A percentile compares a stretch with the other conserved stretches of the same genome.
Evolutionary conservation across 208 protist genomes (phyloP).

Genomic region (Leishmania gerbilli): DNA sequence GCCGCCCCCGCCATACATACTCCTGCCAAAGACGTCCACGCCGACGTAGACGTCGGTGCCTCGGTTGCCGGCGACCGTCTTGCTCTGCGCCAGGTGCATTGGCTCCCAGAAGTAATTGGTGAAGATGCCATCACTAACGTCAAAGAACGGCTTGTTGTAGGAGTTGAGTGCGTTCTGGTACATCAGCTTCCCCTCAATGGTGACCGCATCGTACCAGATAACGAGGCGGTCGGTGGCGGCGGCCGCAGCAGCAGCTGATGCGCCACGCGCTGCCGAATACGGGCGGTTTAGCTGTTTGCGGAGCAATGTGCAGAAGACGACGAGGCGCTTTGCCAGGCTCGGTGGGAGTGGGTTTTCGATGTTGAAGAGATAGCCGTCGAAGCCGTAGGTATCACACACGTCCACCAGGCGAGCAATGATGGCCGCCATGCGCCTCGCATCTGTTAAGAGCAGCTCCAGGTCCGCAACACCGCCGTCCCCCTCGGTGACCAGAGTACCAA

Average conservation of each 20-base stretch:
- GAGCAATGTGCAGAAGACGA: conserved; percentile 63
- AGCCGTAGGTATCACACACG: conserved; percentile 70
- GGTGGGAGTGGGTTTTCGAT: conserved; percentile 65
- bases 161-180: conserved; percentile 85
- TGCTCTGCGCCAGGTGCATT: conserved; percentile 34
- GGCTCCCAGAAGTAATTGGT: conserved; percentile 91
- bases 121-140: conserved; percentile 83
- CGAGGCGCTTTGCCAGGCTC: conserved; percentile 46
- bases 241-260: not conserved
- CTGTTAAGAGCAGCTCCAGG: conserved; percentile 35
- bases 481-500: conserved; percentile 91
- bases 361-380: conserved; percentile 94
- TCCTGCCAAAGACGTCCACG: conserved; percentile 87
- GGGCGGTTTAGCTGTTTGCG: conserved; percentile 33
- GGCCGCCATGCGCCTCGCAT: conserved; percentile 39
- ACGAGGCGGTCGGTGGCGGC: conserved; percentile 31
- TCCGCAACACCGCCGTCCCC: conserved; percentile 42
- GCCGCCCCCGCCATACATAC: conserved; percentile 73
- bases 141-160: conserved; percentile 86
- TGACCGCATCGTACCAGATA: conserved; percentile 93
- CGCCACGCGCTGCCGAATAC: not conserved
- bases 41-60: conserved; percentile 74
- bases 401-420: conserved; percentile 58
- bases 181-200: conserved; percentile 42
- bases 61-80: conserved; percentile 33